Evolutionary conservation across 495 filamentous ascomycete genomes (phyloP).

Genomic region (Hypoxylon subgilvum): DNA sequence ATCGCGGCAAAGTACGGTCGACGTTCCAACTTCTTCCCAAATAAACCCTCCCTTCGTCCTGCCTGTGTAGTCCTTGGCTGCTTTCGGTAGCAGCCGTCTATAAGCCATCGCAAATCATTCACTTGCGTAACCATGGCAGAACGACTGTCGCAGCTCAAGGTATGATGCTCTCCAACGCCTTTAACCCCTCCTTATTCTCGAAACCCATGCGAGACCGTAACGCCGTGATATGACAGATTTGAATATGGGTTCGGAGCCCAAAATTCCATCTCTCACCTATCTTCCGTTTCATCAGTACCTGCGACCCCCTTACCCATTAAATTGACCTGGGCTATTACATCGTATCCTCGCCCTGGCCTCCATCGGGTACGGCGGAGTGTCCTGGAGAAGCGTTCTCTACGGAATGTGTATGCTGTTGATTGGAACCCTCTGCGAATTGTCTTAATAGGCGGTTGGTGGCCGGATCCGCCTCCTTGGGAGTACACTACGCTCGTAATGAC

Average conservation of each 20-base stretch:
- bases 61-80: constrained; percentile 4
- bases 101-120: constrained; percentile 29
- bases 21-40: constrained; percentile 1
- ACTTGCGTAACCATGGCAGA: constrained; percentile 5
- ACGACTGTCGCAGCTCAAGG: constrained; percentile 16
- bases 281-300: background rate
- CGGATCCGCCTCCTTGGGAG: constrained; percentile 9
- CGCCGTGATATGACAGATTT: constrained; percentile 32
- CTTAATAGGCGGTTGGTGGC: no score
- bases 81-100: constrained; percentile 26
- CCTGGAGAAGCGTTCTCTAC: background rate
- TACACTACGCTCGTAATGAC: constrained; percentile 36
- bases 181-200: constrained; percentile 16
- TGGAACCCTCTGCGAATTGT: no score
- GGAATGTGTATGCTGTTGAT: constrained; percentile 1
- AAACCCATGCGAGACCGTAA: constrained; percentile 39
- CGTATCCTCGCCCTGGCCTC: no score
- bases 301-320: background rate
- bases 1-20: background rate
- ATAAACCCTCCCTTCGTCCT: constrained; percentile 6
- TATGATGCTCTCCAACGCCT: constrained; percentile 37
- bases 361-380: no score
- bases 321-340: background rate
- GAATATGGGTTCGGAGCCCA: constrained; percentile 13
- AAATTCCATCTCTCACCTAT: constrained; percentile 14